Base-by-base conservation (phyloP, 805 yeast genomes). In the Metschnikowia lachancei region DNA sequence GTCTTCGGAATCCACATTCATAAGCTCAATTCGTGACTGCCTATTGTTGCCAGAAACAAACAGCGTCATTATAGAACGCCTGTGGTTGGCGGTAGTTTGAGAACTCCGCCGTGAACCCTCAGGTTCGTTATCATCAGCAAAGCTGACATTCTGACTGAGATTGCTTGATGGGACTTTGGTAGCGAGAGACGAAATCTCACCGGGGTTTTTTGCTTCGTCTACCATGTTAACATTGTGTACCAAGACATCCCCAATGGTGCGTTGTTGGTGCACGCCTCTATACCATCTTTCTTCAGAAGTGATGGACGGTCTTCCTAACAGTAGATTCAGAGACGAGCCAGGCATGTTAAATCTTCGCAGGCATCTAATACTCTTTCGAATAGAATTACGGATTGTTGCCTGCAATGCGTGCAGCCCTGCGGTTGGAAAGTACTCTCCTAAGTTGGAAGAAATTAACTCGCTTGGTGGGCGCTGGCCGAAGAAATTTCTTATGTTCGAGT, bases 401-500 rank as follows among this genome's bases (percentile, higher is more conserved):
- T 85, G 85, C 51, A 94, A 74, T 47, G 84, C 84, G 37, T 77
- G 74, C 42, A 81, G 78, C 19, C 80, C 83, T 0, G 95, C 83
- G 33, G 83, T 85, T 0, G 99, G 99, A 73, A 94, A 94, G 63
- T 87, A 92, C 52, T 91, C 96, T 1, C 90, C 84, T 53, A 92
- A 70, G 59, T 92, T 89, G 1, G 91, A 82, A 1, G 97, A 87
- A 50, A 92, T 94, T 56, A 91, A 77, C 60, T 89, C 95, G 49
- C 94, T 83, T 1, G 98, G 91, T 6, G 99, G 99, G 59, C 99
- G 75, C 63, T 88, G 96, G 19, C 95, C 95, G 64, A 84, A 83
- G 49, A 87, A 76, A 45, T 70, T 74, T 46, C 79, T 71, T 56
- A 76, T 50, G 2, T 63, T 57, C 5, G 59, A 46, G 31, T 43